Base-by-base conservation (phyloP, 306 rosid genomes). In the Urtica urens region DNA sequence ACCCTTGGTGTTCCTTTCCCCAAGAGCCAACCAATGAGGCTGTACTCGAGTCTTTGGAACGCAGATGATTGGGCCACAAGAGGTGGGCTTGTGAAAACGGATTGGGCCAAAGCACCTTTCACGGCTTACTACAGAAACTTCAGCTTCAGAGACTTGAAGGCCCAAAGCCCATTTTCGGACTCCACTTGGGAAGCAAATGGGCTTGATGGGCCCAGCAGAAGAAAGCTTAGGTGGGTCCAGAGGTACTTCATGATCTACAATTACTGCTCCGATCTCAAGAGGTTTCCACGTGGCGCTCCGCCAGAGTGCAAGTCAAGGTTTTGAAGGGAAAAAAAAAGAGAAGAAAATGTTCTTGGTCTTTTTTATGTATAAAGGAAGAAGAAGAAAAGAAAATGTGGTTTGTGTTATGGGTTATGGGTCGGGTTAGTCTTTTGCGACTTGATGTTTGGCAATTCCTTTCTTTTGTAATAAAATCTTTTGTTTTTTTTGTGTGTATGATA, bases 1-100 rank as follows among this genome's bases (percentile, higher is more conserved):
- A 23, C 69, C 2, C 0, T 53, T 12, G 95, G 87, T 17, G 87
- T 85, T 35, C 87, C 93, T 3, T 82, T 79, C 64, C 96, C 96
- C 1, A 81, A 72, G 66, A 81, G 46, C 47, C 93, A 86, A 29
- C 79, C 86, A 0, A 81, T 81, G 88, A 79, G 72, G 60, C 69
- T 86, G 27, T 67, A 86, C 55, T 81, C 93, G 0, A 81, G 88
- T 52, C 77, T 86, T 0, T 86, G 96, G 96, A 81, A 67, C 23
- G 94, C 93, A 1, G 87, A 78, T 48, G 77, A 82, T 23, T 82
- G 93, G 93, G 93, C 86, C 17, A 86, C 95, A 1, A 69, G 93
- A 73, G 93, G 95, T 10, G 95, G 95, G 10, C 58, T 81, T 64
- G 78, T 81, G 23, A 86, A 86, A 59, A 80, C 78, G 13, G 94